Percentiles rank a stretch among this genome's conserved stretches.
Conservation (phyloP, 1,139 yeast species). For the Kodamaea arcana region DNA sequence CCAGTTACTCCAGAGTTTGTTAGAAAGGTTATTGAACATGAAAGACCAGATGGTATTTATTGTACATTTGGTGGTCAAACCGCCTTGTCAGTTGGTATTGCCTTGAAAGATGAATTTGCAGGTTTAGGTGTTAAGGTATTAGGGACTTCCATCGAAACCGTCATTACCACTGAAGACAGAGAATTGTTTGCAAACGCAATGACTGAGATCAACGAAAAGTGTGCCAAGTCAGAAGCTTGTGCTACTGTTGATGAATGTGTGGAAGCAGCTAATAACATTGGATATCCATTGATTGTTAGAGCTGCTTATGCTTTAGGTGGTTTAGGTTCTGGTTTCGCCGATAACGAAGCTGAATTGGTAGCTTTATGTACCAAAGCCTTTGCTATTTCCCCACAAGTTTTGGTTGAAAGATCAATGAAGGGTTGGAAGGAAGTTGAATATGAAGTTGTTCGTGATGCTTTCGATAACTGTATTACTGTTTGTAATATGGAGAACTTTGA, state of each 20-base stretch:
- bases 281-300: slow-evolving; percentile 95
- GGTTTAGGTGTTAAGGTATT: slow-evolving; percentile 87
- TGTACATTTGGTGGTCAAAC: slow-evolving; percentile 99
- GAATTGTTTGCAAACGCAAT: slow-evolving; percentile 91
- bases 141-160: slow-evolving; percentile 95
- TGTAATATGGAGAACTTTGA: slow-evolving; percentile 99
- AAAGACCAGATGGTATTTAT: slow-evolving; percentile 95
- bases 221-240: slow-evolving; percentile 91
- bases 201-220: slow-evolving; percentile 91
- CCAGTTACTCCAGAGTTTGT: slow-evolving; percentile 97
- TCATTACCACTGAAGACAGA: slow-evolving; percentile 96
- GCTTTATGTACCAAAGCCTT: slow-evolving; percentile 88
- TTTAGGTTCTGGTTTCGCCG: slow-evolving; percentile 97
- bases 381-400: slow-evolving; percentile 93
- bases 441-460: slow-evolving; percentile 97
- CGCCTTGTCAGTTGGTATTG: slow-evolving; percentile 92
- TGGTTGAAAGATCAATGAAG: slow-evolving; percentile 95
- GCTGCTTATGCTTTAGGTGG: slow-evolving; percentile 99
- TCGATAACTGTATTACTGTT: slow-evolving; percentile 96
- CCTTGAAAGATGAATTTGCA: slow-evolving; percentile 92
- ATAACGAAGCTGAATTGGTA: slow-evolving; percentile 77
- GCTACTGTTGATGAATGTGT: slow-evolving; percentile 75
- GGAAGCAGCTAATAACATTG: slow-evolving; percentile 78
- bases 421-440: slow-evolving; percentile 99
- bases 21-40: slow-evolving; percentile 89